Evolutionary conservation across 257 asterid genomes (phyloP).

Genomic region (Linaria vulgaris): DNA sequence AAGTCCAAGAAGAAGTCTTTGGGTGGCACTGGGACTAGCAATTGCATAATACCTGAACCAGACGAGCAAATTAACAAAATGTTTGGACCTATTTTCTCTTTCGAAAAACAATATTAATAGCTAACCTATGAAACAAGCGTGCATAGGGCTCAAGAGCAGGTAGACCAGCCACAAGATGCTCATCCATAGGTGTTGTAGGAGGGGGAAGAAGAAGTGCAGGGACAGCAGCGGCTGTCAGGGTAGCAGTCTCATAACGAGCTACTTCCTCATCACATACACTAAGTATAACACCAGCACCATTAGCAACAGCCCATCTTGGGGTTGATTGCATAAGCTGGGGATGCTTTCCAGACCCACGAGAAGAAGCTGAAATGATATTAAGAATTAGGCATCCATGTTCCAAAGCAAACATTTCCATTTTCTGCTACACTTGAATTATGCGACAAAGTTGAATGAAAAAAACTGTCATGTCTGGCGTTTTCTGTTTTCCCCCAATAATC

Average conservation of each 20-base stretch:
- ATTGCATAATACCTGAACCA: slow-evolving; percentile 82
- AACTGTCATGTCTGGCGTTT: not conserved
- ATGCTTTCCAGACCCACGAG: slow-evolving; percentile 99
- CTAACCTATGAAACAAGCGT: slow-evolving; percentile 86
- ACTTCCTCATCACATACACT: slow-evolving; percentile 99
- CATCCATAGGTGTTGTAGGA: slow-evolving; percentile 97
- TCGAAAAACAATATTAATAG: slow-evolving; percentile 23
- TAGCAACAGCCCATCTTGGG: slow-evolving; percentile 99
- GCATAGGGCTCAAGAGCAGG: slow-evolving; percentile 99
- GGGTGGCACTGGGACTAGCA: slow-evolving; percentile 99
- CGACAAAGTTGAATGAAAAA: slow-evolving; percentile 4
- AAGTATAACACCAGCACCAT: slow-evolving; percentile 98
- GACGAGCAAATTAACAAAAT: slow-evolving; percentile 27
- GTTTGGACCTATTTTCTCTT: slow-evolving; percentile 1
- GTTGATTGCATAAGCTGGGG: slow-evolving; percentile 96
- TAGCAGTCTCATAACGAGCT: slow-evolving; percentile 94
- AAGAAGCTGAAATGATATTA: slow-evolving; percentile 56
- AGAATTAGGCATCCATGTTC: slow-evolving; percentile 14
- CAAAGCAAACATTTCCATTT: slow-evolving; percentile 10
- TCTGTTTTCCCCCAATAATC: slow-evolving; percentile 4
- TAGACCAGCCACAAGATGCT: slow-evolving; percentile 97
- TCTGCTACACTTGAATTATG: slow-evolving; percentile 14
- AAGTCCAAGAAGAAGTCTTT: slow-evolving; percentile 95
- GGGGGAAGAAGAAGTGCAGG: slow-evolving; percentile 99
- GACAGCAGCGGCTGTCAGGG: slow-evolving; percentile 94